Conservation (phyloP, 768 basidiomycete species). For the Pulveroboletus sp. region DNA sequence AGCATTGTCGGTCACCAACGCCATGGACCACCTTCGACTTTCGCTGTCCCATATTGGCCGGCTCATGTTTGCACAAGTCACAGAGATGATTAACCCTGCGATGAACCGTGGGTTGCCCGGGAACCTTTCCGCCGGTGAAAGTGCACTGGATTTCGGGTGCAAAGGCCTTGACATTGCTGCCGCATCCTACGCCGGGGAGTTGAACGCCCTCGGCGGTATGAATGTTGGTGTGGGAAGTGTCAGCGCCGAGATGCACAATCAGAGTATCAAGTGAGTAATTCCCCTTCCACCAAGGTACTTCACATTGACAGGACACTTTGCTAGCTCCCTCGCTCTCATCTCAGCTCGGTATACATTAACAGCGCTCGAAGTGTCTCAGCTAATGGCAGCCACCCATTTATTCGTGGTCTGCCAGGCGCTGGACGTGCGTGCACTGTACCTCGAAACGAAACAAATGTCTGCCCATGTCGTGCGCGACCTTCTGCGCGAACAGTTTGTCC, state of each 20-base stretch:
- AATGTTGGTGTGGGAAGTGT: constrained; percentile 84
- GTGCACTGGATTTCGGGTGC: constrained; percentile 75
- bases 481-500: constrained; percentile 10
- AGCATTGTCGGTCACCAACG: constrained; percentile 78
- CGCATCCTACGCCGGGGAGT: constrained; percentile 78
- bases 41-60: constrained; percentile 68
- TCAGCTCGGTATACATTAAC: constrained; percentile 77
- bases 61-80: constrained; percentile 61
- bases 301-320: background rate
- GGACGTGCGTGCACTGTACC: constrained; percentile 74
- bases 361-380: constrained; percentile 72
- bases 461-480: constrained; percentile 20
- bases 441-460: constrained; percentile 48
- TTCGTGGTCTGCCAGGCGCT: constrained; percentile 80
- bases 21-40: constrained; percentile 84
- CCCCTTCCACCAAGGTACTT: background rate
- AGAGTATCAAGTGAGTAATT: constrained; percentile 74
- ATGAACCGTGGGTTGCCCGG: constrained; percentile 80
- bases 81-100: constrained; percentile 51
- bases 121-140: constrained; percentile 73
- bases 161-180: constrained; percentile 84
- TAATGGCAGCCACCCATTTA: constrained; percentile 71
- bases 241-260: constrained; percentile 90
- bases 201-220: constrained; percentile 68
- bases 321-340: constrained; percentile 76